Evolutionary conservation across 2,329 filamentous ascomycete genomes (phyloP), one percentile per base, ranked within the genome.

Genomic region (Rhynchosporium agropyri): DNA sequence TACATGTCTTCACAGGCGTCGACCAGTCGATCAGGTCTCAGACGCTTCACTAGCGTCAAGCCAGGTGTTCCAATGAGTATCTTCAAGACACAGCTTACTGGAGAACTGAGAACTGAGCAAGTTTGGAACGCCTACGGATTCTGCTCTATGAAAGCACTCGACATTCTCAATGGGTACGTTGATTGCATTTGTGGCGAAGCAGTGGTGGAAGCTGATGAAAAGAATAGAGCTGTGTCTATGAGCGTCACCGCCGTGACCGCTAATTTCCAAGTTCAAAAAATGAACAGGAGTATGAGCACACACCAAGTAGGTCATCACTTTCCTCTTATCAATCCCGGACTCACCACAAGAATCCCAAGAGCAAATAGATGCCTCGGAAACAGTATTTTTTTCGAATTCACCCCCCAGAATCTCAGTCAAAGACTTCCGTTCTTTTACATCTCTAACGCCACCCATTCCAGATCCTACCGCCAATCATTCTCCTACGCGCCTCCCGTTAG

Each of bases 401-500:
- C 20, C 20, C 20, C 20, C 20, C 33, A 36, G 33, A 36, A 36
- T 36, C 33, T 36, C 5, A 36, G 9, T 10, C 33, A 36, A 36
- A 5, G 10, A n/a, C 42, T 20, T 15, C 15, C 42, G 20, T 5
- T 43, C 3, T 43, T 7, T 10, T 26, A 28, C 7, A 31, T 5
- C 28, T 15, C 40, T 46, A 26, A 45, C 15, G 33, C 8, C 9
- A 45, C n/a, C 43, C n/a, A 36, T 9, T 31, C 28, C 12, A 51
- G 36, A 12, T n/a, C 28, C 43, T 50, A 43, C 45, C 38, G 20
- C 33, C 57, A 12, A 36, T 36, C 33, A 50, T 20, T 54, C 46
- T 31, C 28, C 8, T 65, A 68, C 45, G 64, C 33, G 33, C 65
- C 63, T 4, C 67, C 67, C 8, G 49, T 29, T 6, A 61, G 67